Evolutionary conservation across 2,329 filamentous ascomycete genomes (phyloP).

Genomic region (Microdochium bolleyi): DNA sequence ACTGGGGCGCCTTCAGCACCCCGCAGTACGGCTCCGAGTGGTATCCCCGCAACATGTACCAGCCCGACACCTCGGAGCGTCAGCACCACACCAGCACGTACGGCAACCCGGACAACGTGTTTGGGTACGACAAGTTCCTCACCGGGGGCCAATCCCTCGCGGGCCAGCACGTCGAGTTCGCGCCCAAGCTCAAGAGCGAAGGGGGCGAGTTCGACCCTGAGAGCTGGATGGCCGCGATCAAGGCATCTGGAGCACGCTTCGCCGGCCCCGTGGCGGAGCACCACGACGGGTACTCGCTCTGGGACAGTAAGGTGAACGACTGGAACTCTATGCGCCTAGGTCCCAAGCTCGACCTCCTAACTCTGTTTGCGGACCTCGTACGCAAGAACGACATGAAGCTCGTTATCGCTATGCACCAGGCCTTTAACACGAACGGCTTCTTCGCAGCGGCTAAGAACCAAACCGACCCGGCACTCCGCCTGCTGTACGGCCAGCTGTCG

Average conservation of each 20-base stretch:
- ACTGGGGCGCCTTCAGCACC: conserved; percentile 9
- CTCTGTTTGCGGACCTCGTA: conserved; percentile 5
- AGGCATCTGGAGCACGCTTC: conserved; percentile 6
- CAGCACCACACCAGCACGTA: conserved; percentile 2
- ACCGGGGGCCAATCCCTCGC: conserved; percentile 3
- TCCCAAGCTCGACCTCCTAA: conserved; percentile 6
- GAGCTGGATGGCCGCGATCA: conserved; percentile 5
- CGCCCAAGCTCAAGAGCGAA: conserved; percentile 3
- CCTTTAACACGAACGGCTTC: conserved; percentile 10
- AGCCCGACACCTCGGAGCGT: conserved; percentile 2
- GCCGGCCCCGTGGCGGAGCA: conserved; percentile 7
- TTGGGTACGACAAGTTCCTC: conserved; percentile 7
- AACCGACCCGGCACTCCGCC: conserved; percentile 5
- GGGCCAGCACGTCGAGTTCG: conserved; percentile 4
- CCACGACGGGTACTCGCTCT: conserved; percentile 8
- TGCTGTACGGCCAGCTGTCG: conserved; percentile 6
- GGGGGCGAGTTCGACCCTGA: conserved; percentile 7
- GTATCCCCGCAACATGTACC: conserved; percentile 5
- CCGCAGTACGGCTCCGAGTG: conserved; percentile 5
- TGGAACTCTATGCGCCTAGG: conserved; percentile 7
- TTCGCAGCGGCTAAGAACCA: conserved; percentile 6
- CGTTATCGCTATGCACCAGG: conserved; percentile 8
- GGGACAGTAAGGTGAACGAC: conserved; percentile 9
- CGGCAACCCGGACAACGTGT: neutral
- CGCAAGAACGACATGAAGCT: conserved; percentile 7